These are phyloP conservation scores for Papiliotrema laurentii DNA, from an alignment of 1,284 basidiomycete species.

Conservation along the genomic window DNA sequence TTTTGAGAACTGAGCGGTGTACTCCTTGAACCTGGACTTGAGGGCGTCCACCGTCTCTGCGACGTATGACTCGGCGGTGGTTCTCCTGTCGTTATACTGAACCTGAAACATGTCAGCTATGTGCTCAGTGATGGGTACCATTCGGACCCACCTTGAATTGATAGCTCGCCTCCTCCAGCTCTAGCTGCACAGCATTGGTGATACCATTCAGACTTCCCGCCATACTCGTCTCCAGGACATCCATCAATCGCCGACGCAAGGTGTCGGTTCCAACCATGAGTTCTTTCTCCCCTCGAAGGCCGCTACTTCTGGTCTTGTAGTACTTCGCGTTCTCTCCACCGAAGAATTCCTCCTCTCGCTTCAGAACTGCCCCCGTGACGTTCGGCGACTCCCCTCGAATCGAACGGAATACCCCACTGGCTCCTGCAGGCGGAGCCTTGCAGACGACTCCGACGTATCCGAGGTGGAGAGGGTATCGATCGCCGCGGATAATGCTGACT, in stretches of 20 bases:
- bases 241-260: constrained; percentile 83
- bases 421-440: constrained; percentile 55
- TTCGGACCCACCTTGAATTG: constrained; percentile 72
- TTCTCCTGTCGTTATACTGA: constrained; percentile 94
- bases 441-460: constrained; percentile 98
- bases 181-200: constrained; percentile 92
- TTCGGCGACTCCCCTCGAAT: constrained; percentile 40
- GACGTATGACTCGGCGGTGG: constrained; percentile 94
- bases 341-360: constrained; percentile 79
- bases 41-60: constrained; percentile 93
- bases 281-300: constrained; percentile 27
- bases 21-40: constrained; percentile 86
- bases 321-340: constrained; percentile 56
- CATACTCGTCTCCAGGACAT: constrained; percentile 96
- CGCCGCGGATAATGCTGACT: constrained; percentile 74
- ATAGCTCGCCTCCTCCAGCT: constrained; percentile 93
- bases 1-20: constrained; percentile 79
- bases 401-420: constrained; percentile 47
- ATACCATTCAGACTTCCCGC: constrained; percentile 90
- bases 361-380: constrained; percentile 57
- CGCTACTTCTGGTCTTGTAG: constrained; percentile 53
- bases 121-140: not conserved
- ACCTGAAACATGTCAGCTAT: constrained; percentile 51
- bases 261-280: constrained; percentile 88
- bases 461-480: constrained; percentile 93